Base-by-base conservation (phyloP, 306 rosid genomes). In the Cucurbita argyrosperma region DNA sequence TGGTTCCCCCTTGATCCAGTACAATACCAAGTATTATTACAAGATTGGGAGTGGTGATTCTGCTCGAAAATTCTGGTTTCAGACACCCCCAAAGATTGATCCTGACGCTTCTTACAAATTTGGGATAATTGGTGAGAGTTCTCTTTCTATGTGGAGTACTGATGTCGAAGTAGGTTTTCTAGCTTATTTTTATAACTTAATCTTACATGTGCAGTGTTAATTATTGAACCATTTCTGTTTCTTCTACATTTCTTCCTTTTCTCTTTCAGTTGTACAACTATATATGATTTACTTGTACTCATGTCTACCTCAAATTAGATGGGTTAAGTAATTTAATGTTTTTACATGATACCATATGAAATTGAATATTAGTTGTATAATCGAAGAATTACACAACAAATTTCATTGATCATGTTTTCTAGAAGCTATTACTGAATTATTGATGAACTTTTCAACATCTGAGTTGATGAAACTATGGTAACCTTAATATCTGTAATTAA, bases 11-110 rank as follows among this genome's bases (percentile, higher is more conserved):
- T 15, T 64, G 60, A 86, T 85, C 77, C 96, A 95, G 99, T 71
- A 84, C 64, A 74, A 81, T 60, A 89, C 91, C 78, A 89, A 88
- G 85, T 91, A 95, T 82, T 91, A 88, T 81, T 95, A 95, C 85
- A 88, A 81, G 84, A 74, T 95, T 72, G 99, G 97, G 71, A 89
- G 80, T 51, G 92, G 89, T 43, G 91, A 85, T 76, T 89, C 97
- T 80, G 82, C 96, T 80, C 88, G 99, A 77, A 86, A 87, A 78
- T 91, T 95, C 86, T 91, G 90, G 92, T 91, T 91, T 56, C 76
- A 79, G 72, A 88, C 99, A 60, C 96, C 99, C 67, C 96, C 97
- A 16, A 56, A 80, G 74, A 81, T 91, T 76, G 84, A 74, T 56
- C 91, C 90, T 68, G 95, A 95, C 66, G 72, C 87, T 55, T 45